phyloP scores from a whole-genome alignment of 805 yeast genomes.

The Monosporozyma aerobia region DNA sequence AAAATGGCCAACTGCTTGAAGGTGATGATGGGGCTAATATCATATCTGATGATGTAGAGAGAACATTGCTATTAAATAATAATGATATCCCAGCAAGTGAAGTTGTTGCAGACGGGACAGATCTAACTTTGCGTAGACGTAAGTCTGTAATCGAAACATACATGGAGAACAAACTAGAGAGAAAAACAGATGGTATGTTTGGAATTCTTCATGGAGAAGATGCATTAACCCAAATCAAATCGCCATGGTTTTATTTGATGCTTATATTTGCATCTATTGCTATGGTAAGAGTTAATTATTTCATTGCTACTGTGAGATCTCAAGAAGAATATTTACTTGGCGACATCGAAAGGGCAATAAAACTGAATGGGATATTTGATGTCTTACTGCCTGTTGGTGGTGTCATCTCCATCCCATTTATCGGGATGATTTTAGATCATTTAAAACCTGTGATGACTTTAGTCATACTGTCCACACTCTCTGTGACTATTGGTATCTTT shows the following conservation, averaged over 20 bases:
- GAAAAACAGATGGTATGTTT: slow-evolving; percentile 54
- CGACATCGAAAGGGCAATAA: slow-evolving; percentile 40
- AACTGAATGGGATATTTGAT: slow-evolving; percentile 70
- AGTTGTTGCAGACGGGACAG: neutral
- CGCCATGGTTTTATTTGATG: slow-evolving; percentile 72
- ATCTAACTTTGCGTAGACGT: slow-evolving; percentile 9
- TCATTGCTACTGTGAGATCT: slow-evolving; percentile 78
- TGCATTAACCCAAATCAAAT: slow-evolving; percentile 39
- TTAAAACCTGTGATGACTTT: slow-evolving; percentile 53
- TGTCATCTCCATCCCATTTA: slow-evolving; percentile 73
- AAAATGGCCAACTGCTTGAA: slow-evolving; percentile 44
- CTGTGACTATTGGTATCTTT: slow-evolving; percentile 57
- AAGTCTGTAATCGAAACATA: slow-evolving; percentile 60
- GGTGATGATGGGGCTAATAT: slow-evolving; percentile 35
- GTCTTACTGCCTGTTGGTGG: slow-evolving; percentile 86
- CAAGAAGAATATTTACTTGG: slow-evolving; percentile 71
- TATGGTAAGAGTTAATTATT: slow-evolving; percentile 87
- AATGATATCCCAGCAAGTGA: neutral
- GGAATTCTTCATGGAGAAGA: slow-evolving; percentile 67
- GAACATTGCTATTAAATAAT: slow-evolving; percentile 22
- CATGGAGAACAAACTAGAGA: slow-evolving; percentile 47
- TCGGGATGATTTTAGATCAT: slow-evolving; percentile 72
- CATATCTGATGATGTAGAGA: slow-evolving; percentile 37
- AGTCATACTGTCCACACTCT: slow-evolving; percentile 40
- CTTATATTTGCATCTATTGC: slow-evolving; percentile 72